A percentile compares a stretch with the other conserved stretches of the same genome.
Evolutionary conservation across 2,329 filamentous ascomycete genomes (phyloP).

Genomic region (Nigrospora oryzae): DNA sequence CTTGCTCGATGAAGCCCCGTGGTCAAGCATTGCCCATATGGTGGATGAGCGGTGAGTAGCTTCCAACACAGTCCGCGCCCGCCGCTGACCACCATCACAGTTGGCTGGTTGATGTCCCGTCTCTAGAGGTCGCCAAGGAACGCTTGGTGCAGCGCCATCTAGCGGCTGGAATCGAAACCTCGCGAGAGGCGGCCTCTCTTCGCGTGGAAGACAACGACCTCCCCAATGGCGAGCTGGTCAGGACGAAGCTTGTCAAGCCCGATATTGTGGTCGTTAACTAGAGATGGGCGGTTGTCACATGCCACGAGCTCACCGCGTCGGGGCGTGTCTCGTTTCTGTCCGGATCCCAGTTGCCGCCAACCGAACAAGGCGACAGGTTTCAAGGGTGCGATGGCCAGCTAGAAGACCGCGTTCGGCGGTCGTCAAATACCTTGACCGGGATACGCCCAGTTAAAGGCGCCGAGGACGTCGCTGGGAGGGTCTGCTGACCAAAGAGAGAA

Average conservation of each 20-base stretch:
- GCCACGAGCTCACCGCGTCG: too few species aligned
- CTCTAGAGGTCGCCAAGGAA: constrained; percentile 10
- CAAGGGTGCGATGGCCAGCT: too few species aligned
- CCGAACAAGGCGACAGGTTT: too few species aligned
- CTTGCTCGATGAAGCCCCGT: constrained; percentile 34
- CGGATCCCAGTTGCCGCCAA: too few species aligned
- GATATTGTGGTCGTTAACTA: constrained; percentile 15
- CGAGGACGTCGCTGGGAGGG: constrained; percentile 8
- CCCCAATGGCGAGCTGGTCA: constrained; percentile 18
- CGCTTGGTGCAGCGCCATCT: constrained; percentile 17
- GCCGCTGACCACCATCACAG: constrained; percentile 3
- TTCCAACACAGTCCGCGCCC: background rate
- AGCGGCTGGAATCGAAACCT: constrained; percentile 17
- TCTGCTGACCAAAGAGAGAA: constrained; percentile 14
- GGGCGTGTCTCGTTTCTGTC: too few species aligned
- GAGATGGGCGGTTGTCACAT: background rate
- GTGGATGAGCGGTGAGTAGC: constrained; percentile 32
- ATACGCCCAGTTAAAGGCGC: constrained; percentile 13
- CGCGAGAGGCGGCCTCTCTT: constrained; percentile 10
- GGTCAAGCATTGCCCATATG: constrained; percentile 17
- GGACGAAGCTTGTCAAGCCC: constrained; percentile 13
- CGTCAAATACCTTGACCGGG: constrained; percentile 5
- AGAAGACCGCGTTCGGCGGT: background rate
- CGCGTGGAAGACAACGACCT: constrained; percentile 20
- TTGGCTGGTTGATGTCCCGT: constrained; percentile 19